These are phyloP conservation scores for Mucor irregularis DNA, from an alignment of 371 early-diverging fungal genomes.

Conservation along the genomic window DNA sequence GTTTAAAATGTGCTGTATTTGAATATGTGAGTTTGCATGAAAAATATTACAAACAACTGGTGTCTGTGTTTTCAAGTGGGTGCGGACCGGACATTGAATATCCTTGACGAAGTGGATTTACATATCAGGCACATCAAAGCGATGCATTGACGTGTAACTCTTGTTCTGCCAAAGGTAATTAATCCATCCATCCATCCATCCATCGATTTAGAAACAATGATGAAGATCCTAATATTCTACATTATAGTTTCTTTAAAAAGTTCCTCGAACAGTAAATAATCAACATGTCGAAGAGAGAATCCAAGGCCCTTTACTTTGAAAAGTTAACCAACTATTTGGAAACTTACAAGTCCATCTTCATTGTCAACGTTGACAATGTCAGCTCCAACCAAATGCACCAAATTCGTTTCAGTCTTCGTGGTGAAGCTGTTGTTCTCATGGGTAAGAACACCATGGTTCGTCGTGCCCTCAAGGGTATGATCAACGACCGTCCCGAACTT, in stretches of 20 bases:
- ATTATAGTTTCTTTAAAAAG: constrained; percentile 40
- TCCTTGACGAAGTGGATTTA: too few relatives aligned
- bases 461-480: constrained; percentile 86
- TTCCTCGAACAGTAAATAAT: constrained; percentile 53
- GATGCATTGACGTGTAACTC: too few relatives aligned
- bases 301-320: constrained; percentile 53
- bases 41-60: too few relatives aligned
- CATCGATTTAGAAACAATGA: not conserved
- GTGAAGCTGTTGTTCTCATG: constrained; percentile 94
- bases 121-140: too few relatives aligned
- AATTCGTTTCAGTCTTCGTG: constrained; percentile 94
- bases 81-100: too few relatives aligned
- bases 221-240: not conserved
- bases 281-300: constrained; percentile 60
- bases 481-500: constrained; percentile 83
- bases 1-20: too few relatives aligned
- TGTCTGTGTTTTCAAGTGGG: too few relatives aligned
- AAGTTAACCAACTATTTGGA: constrained; percentile 74
- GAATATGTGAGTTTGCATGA: too few relatives aligned
- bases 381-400: constrained; percentile 99
- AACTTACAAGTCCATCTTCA: constrained; percentile 88
- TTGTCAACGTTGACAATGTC: constrained; percentile 99
- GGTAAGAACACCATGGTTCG: constrained; percentile 99
- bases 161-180: not conserved
- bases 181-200: constrained; percentile 20